Evolutionary conservation across 345 rosid species (phyloP).

Genomic region (thale cress (Arabidopsis thaliana)): DNA sequence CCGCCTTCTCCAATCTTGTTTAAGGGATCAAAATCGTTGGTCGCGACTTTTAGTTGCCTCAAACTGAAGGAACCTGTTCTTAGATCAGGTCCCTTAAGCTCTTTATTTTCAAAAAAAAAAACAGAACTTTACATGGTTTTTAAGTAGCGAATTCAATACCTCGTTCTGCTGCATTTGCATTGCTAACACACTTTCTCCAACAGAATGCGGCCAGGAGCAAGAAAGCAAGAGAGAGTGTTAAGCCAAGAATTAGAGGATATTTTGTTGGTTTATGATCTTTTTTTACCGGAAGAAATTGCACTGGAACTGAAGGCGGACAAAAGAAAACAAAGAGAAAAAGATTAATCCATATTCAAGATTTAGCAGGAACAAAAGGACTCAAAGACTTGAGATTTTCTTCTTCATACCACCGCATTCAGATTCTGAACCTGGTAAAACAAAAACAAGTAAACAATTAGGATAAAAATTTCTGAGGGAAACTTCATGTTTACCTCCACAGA

Average conservation of each 20-base stretch:
- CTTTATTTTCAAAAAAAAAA: not conserved
- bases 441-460: slow-evolving; percentile 1
- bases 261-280: slow-evolving; percentile 22
- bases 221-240: slow-evolving; percentile 44
- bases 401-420: slow-evolving; percentile 44
- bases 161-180: slow-evolving; percentile 12
- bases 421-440: slow-evolving; percentile 35
- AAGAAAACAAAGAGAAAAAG: not conserved
- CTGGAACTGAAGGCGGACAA: slow-evolving; percentile 7
- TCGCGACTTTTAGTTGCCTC: slow-evolving; percentile 46
- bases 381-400: slow-evolving; percentile 15
- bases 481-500: not conserved
- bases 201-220: slow-evolving; percentile 37
- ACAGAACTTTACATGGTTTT: not conserved
- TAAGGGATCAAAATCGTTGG: slow-evolving; percentile 38
- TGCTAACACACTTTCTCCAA: slow-evolving; percentile 44
- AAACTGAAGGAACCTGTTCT: slow-evolving; percentile 40
- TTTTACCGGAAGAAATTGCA: slow-evolving; percentile 3
- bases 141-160: slow-evolving; percentile 8
- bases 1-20: slow-evolving; percentile 55
- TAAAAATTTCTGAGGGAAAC: not conserved
- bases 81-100: not conserved
- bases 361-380: not conserved
- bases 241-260: slow-evolving; percentile 33
- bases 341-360: not conserved